A percentile compares a stretch with the other conserved stretches of the same genome.
These are phyloP conservation scores for Hysterangium stoloniferum DNA, from an alignment of 768 basidiomycete species.

Conservation along the genomic window DNA sequence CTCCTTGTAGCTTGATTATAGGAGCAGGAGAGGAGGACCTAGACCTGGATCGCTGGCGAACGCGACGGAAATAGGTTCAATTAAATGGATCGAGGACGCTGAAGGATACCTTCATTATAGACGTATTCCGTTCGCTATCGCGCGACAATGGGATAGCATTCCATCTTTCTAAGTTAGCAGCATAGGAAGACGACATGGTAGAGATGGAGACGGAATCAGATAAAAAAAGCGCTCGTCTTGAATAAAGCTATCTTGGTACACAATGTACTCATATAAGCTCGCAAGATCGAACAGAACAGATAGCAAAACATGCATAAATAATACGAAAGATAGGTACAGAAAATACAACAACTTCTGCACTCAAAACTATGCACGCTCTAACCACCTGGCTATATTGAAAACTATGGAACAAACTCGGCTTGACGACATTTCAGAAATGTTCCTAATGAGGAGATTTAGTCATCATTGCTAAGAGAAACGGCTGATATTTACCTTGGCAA, in stretches of 20 bases:
- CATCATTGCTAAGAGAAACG: conserved; percentile 8
- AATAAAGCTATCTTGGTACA: too few species aligned
- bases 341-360: too few species aligned
- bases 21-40: conserved; percentile 6
- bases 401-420: too few species aligned
- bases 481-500: conserved; percentile 60
- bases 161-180: conserved; percentile 49
- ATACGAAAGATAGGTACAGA: too few species aligned
- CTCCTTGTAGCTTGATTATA: conserved; percentile 13
- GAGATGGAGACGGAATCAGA: too few species aligned
- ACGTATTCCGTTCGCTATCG: conserved; percentile 17
- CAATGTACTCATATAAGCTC: too few species aligned
- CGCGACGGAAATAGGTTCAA: conserved; percentile 37
- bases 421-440: conserved; percentile 40
- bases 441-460: conserved; percentile 32
- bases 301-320: too few species aligned
- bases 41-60: conserved; percentile 46
- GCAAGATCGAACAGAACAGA: too few species aligned
- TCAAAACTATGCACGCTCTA: too few species aligned
- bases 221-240: too few species aligned
- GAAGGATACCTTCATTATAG: conserved; percentile 61
- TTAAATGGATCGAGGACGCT: conserved; percentile 39
- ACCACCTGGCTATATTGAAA: too few species aligned
- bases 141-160: conserved; percentile 53
- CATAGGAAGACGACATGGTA: conserved; percentile 7